These are phyloP conservation scores for Vitis vinifera DNA, from an alignment of 164 flowering plant genomes.

Conservation along the genomic window ASM3070453v1 NC_081808.1:18566001-18566500, in stretches of 20 bases:
- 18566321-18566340: background rate
- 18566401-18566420: conserved; percentile 45
- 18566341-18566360: background rate
- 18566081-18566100: too few relatives aligned
- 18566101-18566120: too few relatives aligned
- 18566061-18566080: too few relatives aligned
- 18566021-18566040: too few relatives aligned
- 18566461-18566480: conserved; percentile 44
- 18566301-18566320: conserved; percentile 32
- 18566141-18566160: background rate
- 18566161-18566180: background rate
- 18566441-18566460: conserved; percentile 94
- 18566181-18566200: background rate
- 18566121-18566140: too few relatives aligned
- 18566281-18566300: conserved; percentile 38
- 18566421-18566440: conserved; percentile 86
- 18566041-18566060: too few relatives aligned
- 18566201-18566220: background rate
- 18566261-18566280: conserved; percentile 39
- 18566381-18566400: conserved; percentile 32
- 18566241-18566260: conserved; percentile 48
- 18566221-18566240: conserved; percentile 44
- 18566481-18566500: conserved; percentile 68
- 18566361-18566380: background rate
- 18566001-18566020: too few relatives aligned